phyloP scores from a whole-genome alignment of 192 early-diverging fungal genomes.

The Thoreauomyces humboldtii region DNA sequence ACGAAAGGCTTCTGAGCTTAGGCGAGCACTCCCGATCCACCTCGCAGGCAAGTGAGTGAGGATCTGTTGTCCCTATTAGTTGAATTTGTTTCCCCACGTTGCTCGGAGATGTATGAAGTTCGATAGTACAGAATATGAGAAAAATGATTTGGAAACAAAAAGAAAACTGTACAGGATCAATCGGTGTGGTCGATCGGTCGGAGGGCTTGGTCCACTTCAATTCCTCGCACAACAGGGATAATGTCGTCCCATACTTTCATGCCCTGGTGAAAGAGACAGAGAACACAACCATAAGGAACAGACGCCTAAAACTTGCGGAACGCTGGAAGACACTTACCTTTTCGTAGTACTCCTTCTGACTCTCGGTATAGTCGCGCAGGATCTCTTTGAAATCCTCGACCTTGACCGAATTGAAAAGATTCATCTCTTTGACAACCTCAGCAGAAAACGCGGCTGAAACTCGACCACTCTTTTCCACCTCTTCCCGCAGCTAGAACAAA shows the following conservation, averaged over 20 bases:
- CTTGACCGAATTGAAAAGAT: constrained; percentile 79
- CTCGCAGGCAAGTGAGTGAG: too few species aligned
- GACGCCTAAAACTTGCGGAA: not conserved
- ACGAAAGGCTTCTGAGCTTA: too few species aligned
- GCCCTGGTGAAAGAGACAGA: constrained; percentile 37
- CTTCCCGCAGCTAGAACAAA: constrained; percentile 70
- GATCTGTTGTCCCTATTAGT: too few species aligned
- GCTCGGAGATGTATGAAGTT: too few species aligned
- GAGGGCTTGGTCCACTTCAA: constrained; percentile 18
- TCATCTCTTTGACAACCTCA: constrained; percentile 78
- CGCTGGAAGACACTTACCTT: constrained; percentile 53
- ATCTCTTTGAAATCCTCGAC: constrained; percentile 75
- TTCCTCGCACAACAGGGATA: constrained; percentile 73
- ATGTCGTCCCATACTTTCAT: constrained; percentile 78
- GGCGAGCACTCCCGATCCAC: too few species aligned
- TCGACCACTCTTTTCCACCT: constrained; percentile 73
- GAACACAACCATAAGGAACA: not conserved
- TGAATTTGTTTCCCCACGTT: too few species aligned
- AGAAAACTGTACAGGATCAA: too few species aligned
- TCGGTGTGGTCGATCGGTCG: too few species aligned
- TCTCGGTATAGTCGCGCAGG: constrained; percentile 69
- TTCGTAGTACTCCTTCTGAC: constrained; percentile 83
- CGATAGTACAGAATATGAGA: too few species aligned
- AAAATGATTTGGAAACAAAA: too few species aligned
- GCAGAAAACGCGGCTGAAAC: constrained; percentile 71